Base-by-base conservation (phyloP, 1,284 basidiomycete genomes). In the Malassezia equina region DNA sequence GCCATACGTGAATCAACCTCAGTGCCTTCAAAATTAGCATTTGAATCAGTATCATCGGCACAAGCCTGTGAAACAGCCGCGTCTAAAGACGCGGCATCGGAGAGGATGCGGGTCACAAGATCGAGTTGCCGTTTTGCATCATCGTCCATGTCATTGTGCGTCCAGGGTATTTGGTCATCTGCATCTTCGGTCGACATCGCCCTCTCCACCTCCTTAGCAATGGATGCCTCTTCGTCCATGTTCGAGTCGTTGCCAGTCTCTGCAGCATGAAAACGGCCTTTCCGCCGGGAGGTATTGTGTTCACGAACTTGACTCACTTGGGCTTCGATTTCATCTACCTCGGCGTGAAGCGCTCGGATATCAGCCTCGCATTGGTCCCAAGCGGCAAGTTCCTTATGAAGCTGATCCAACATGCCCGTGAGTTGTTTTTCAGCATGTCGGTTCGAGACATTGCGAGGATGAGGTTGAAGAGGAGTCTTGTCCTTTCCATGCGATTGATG, bases 361-460 rank as follows among this genome's bases (percentile, higher is more conserved):
- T 54, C 41, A 7, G 47, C 52, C 17, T 60, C 57, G 43, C 66
- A 60, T 23, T 61, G 60, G 39, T 55, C 52, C 67, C 67, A 69
- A 1, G 62, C 49, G 11, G 49, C 50, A 2, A 61, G 59, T 47
- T 69, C 67, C 27, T 48, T 57, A 13, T 55, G 36, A 58, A 69
- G 62, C 24, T 47, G 47, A 5, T 62, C 55, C 39, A 64, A 60
- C 25, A 65, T 53, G 12, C 62, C 60, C 7, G 51, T 46, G 2
- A 67, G 55, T 15, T 60, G 60, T n/a, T 64, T 43, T 3, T 59
- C 57, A 23, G 63, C 61, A 9, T 64, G 58, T 7, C 55, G 32
- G 47, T 69, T 69, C 23, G 63, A 64, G 27, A 50, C 54, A 50
- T 69, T 69, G 4, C 62, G 58, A 6, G 67, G 67, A 59, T 69